Percentiles rank a stretch among this genome's conserved stretches.
Evolutionary conservation across 805 yeast genomes (phyloP).

Genomic region (Pichia nanzhaoensis): DNA sequence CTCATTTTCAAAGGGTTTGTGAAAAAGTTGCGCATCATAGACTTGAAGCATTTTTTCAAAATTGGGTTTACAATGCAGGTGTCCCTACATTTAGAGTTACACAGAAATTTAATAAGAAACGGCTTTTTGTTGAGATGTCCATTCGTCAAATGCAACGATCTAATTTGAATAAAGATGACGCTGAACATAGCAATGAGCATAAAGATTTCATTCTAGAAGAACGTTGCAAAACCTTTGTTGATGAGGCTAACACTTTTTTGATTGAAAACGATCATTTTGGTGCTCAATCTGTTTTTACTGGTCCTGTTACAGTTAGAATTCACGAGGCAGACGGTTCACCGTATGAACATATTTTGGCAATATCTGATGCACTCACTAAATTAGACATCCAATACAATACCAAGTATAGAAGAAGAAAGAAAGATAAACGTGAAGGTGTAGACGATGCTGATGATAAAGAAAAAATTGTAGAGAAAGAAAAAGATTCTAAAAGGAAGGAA

Average conservation of each 20-base stretch:
- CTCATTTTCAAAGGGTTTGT: constrained; percentile 87
- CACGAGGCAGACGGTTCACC: constrained; percentile 99
- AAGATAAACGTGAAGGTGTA: constrained; percentile 46
- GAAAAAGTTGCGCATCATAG: constrained; percentile 88
- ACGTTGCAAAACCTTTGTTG: constrained; percentile 29
- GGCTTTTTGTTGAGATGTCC: constrained; percentile 91
- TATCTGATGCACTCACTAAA: constrained; percentile 78
- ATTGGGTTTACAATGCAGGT: constrained; percentile 90
- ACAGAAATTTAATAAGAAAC: constrained; percentile 87
- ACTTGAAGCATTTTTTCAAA: constrained; percentile 76
- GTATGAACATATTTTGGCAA: constrained; percentile 91
- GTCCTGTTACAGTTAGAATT: constrained; percentile 94
- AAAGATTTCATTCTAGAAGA: constrained; percentile 1
- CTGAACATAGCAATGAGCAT: constrained; percentile 10
- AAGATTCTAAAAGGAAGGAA: constrained; percentile 19
- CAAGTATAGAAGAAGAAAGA: constrained; percentile 75
- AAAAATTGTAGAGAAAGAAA: constrained; percentile 18
- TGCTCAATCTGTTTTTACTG: constrained; percentile 59
- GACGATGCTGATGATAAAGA: constrained; percentile 27
- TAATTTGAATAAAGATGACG: constrained; percentile 27
- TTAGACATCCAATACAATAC: constrained; percentile 94
- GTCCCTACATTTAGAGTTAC: constrained; percentile 84
- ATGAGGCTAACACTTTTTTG: constrained; percentile 36
- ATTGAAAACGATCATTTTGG: constrained; percentile 38
- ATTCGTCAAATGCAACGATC: constrained; percentile 82